Conservation (phyloP, 768 basidiomycete species). For the Termitomyces sp. region DNA sequence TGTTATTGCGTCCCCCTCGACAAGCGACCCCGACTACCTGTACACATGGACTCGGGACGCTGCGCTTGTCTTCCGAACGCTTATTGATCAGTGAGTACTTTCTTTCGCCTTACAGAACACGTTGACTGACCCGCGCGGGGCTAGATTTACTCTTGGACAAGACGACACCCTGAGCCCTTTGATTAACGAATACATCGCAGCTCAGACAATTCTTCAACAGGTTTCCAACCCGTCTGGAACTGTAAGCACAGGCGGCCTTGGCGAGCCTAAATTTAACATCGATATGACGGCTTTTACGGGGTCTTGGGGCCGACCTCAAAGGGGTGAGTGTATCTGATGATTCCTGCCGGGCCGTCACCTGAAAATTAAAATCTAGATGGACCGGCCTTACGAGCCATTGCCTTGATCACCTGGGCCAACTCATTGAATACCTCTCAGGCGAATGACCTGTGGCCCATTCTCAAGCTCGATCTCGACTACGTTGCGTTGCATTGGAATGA, state of each 20-base stretch:
- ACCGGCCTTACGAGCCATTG: constrained; percentile 63
- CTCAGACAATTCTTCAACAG: constrained; percentile 53
- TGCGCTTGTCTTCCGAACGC: constrained; percentile 52
- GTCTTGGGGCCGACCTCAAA: constrained; percentile 57
- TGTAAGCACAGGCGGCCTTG: constrained; percentile 58
- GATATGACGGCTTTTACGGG: constrained; percentile 56
- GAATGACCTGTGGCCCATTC: constrained; percentile 60
- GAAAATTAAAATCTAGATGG: constrained; percentile 41
- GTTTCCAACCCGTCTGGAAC: constrained; percentile 63
- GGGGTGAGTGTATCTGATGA: constrained; percentile 31
- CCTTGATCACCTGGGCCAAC: constrained; percentile 66
- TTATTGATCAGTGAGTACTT: constrained; percentile 33
- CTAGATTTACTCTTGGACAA: constrained; percentile 37
- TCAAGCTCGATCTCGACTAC: constrained; percentile 74
- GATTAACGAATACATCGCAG: constrained; percentile 51
- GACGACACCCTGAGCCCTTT: constrained; percentile 42
- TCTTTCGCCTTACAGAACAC: neutral
- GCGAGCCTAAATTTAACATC: constrained; percentile 70
- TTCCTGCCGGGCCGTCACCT: neutral
- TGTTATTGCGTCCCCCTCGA: constrained; percentile 47
- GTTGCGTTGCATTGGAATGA: constrained; percentile 64
- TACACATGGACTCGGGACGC: constrained; percentile 72
- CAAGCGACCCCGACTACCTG: constrained; percentile 46
- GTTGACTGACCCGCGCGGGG: neutral
- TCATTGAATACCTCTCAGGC: constrained; percentile 51